Evolutionary conservation across 2,329 filamentous ascomycete genomes (phyloP), one percentile per base, ranked within the genome.

Genomic region (Penicillium sp.): DNA sequence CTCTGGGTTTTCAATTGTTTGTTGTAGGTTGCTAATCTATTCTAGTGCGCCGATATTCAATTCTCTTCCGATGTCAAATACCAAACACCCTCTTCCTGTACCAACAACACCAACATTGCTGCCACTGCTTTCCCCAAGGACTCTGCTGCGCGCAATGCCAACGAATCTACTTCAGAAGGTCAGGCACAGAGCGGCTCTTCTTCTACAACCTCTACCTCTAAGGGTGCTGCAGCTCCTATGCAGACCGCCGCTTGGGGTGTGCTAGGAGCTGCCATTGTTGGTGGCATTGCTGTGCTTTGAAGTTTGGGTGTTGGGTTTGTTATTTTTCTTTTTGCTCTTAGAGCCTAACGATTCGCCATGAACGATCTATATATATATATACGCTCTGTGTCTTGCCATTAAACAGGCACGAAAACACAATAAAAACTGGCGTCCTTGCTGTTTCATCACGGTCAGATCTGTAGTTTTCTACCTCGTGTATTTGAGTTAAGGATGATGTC

Each of bases 1-100:
- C 16, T 13, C 50, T 23, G n/a, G n/a, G n/a, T n/a, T n/a, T n/a
- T n/a, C 29, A 5, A 4, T 11, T 13, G 3, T 26, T 7, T 7
- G 2, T 23, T 16, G 9, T 3, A 19, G 7, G n/a, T 16, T 34
- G 47, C 50, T 40, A 45, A 47, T 52, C 19, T 7, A 8, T 16
- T 36, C 18, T 4, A 87, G 84, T 92, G 89, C 71, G 86, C 88
- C 66, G 88, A 92, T 64, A 83, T 91, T 61, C 85, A 82, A 26
- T 86, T 92, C 74, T 81, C 79, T 30, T 74, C 76, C 47, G 74
- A 75, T 10, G 77, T 82, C 4, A 75, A 78, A 16, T 69, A 74
- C 8, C 67, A 74, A 26, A 74, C 69, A 23, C 64, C 68, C 19
- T 73, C 74, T 38, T 72, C 79, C 53, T 90, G 87, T 79, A 75